phyloP scores from a whole-genome alignment of 2,329 filamentous ascomycete genomes.

The Fusarium sp. region DNA sequence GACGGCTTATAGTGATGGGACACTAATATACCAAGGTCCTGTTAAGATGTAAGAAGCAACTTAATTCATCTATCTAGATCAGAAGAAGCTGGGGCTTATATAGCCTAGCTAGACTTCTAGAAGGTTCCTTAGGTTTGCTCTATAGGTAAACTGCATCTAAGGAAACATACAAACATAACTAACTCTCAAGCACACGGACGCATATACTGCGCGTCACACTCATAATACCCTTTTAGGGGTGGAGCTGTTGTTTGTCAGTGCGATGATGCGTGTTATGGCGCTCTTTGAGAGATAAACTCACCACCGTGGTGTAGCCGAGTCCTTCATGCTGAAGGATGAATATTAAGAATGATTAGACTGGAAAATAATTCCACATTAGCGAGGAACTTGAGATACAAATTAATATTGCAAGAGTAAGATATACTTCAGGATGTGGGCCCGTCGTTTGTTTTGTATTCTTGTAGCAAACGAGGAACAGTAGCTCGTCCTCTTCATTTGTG shows the following conservation, averaged over 20 bases:
- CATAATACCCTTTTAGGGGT: conserved; percentile 49
- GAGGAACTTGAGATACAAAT: neutral
- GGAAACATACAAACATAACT: no score
- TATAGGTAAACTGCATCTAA: no score
- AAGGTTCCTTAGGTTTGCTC: no score
- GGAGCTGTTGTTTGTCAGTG: conserved; percentile 44
- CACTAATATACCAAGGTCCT: neutral
- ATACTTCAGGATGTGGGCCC: neutral
- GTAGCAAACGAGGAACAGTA: neutral
- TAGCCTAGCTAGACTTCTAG: no score
- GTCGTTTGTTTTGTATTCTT: neutral
- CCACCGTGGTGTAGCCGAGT: conserved; percentile 38
- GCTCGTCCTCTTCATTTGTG: neutral
- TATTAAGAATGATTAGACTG: conserved; percentile 13
- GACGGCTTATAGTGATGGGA: conserved; percentile 42
- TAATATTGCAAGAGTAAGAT: neutral
- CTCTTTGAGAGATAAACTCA: conserved; percentile 47
- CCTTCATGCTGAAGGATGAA: conserved; percentile 40
- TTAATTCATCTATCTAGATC: no score
- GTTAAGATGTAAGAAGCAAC: no score
- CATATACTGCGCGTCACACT: conserved; percentile 47
- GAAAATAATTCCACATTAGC: neutral
- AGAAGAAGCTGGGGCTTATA: no score
- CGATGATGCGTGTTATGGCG: conserved; percentile 48
- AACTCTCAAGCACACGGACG: neutral